phyloP scores from a whole-genome alignment of 2,329 filamentous ascomycete species.

The Pseudonectria buxi region DNA sequence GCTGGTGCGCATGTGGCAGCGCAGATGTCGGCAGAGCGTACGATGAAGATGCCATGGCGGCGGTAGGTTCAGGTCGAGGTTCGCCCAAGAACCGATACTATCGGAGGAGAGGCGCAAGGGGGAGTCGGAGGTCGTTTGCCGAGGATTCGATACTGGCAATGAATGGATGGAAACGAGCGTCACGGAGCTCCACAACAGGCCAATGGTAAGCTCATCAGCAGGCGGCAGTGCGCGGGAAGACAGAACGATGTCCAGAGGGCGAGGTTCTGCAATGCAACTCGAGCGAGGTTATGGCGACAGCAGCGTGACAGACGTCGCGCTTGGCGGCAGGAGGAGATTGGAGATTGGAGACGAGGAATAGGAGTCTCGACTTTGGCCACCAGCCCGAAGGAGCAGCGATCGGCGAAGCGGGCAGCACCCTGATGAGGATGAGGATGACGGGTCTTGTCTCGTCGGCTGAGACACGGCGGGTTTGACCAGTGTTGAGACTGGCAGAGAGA shows the following conservation, averaged over 20 bases:
- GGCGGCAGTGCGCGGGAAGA: constrained; percentile 1
- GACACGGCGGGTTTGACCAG: no score
- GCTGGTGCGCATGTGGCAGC: constrained; percentile 41
- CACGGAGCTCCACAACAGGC: constrained; percentile 11
- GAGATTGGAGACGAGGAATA: constrained; percentile 18
- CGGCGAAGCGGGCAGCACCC: constrained; percentile 6
- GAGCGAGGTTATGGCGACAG: constrained; percentile 4
- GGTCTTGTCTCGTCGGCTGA: no score
- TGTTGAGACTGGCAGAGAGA: no score
- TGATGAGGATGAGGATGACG: not conserved
- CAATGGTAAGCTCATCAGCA: constrained; percentile 22
- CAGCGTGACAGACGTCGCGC: constrained; percentile 10
- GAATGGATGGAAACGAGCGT: constrained; percentile 13
- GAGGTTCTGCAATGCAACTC: constrained; percentile 7
- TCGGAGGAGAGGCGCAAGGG: not conserved
- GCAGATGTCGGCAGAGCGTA: constrained; percentile 48
- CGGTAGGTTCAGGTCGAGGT: no score
- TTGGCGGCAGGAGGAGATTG: constrained; percentile 9
- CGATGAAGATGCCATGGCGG: constrained; percentile 40
- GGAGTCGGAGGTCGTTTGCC: constrained; percentile 1
- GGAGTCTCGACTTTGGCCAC: constrained; percentile 10
- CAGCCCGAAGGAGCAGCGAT: constrained; percentile 20
- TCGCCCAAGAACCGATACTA: no score
- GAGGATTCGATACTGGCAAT: constrained; percentile 4
- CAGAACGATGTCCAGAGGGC: constrained; percentile 3